Evolutionary conservation across 805 yeast genomes (phyloP).

Genomic region (Lipomyces starkeyi): DNA sequence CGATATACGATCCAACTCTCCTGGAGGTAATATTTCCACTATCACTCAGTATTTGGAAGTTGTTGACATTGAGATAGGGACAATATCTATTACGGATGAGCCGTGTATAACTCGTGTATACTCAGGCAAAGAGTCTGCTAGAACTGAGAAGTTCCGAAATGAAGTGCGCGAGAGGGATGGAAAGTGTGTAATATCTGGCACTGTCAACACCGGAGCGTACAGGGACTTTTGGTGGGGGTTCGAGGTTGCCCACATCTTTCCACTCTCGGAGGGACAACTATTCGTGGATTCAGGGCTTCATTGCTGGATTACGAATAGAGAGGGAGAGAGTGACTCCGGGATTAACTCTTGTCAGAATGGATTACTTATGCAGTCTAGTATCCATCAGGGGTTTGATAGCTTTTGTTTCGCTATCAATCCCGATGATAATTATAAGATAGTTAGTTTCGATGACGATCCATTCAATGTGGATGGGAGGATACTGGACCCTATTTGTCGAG

Average conservation of each 20-base stretch:
- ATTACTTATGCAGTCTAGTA: conserved; percentile 2
- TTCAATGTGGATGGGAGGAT: conserved; percentile 6
- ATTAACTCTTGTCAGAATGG: neutral
- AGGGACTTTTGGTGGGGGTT: neutral
- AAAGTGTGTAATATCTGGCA: neutral
- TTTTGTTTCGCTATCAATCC: neutral
- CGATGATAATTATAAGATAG: neutral
- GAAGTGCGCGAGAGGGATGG: neutral
- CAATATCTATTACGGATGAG: neutral
- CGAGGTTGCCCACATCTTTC: neutral
- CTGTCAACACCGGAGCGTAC: neutral
- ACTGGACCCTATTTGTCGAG: neutral
- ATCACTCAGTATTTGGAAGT: neutral
- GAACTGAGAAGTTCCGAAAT: neutral
- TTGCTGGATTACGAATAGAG: neutral
- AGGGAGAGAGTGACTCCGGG: neutral
- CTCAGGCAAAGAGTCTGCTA: neutral
- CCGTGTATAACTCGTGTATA: neutral
- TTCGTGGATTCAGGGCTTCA: neutral
- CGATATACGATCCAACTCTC: neutral
- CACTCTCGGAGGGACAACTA: neutral
- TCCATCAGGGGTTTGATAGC: neutral
- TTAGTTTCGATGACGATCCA: neutral
- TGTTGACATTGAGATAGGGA: neutral
- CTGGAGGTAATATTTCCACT: neutral